Evolutionary conservation across 2,329 filamentous ascomycete species (phyloP).

Genomic region (Pyricularia pennisetigena): DNA sequence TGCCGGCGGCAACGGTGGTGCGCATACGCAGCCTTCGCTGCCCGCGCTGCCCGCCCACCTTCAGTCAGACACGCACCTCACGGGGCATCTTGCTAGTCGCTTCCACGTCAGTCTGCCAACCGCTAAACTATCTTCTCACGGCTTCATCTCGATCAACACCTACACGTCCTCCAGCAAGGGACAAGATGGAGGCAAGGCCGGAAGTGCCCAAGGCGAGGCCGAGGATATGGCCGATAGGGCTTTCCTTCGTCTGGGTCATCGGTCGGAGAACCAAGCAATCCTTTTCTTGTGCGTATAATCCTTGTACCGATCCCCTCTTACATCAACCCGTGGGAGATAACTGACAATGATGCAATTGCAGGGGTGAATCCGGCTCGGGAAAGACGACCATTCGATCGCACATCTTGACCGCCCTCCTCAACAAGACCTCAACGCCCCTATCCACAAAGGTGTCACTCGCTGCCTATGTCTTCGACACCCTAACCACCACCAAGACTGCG

Average conservation of each 20-base stretch:
- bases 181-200: conserved; percentile 81
- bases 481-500: conserved; percentile 94
- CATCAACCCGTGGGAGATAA: conserved; percentile 14
- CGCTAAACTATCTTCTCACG: conserved; percentile 82
- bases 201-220: conserved; percentile 83
- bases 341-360: conserved; percentile 27
- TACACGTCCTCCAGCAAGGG: conserved; percentile 85
- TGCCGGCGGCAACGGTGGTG: conserved; percentile 40
- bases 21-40: conserved; percentile 76
- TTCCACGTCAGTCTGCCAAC: conserved; percentile 90
- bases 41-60: conserved; percentile 78
- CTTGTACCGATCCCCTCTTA: neutral
- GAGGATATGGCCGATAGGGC: conserved; percentile 86
- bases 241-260: conserved; percentile 73
- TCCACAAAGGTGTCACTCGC: conserved; percentile 90
- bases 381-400: conserved; percentile 94
- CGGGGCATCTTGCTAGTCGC: conserved; percentile 73
- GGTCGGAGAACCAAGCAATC: conserved; percentile 87
- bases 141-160: conserved; percentile 85
- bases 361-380: conserved; percentile 89
- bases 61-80: conserved; percentile 57
- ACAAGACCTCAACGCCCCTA: conserved; percentile 83
- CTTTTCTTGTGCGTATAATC: conserved; percentile 70
- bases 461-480: conserved; percentile 88
- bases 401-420: conserved; percentile 73